phyloP scores from a whole-genome alignment of 306 rosid species.

The Cucumis hystrix region DNA sequence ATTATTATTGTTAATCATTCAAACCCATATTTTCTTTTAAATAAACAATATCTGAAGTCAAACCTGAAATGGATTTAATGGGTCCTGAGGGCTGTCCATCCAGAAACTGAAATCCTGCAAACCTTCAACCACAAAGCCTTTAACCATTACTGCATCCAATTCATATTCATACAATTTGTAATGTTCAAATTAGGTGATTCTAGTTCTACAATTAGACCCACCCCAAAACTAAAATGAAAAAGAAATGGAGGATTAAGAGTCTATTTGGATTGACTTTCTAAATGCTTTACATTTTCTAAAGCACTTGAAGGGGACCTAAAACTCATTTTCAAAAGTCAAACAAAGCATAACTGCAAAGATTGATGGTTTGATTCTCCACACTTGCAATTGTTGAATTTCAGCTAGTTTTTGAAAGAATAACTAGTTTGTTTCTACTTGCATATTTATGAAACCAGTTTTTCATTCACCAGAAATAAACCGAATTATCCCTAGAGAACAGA shows the following conservation, averaged over 20 bases:
- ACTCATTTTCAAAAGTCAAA: background rate
- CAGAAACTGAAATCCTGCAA: slow-evolving; percentile 62
- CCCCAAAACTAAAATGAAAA: background rate
- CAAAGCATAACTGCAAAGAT: background rate
- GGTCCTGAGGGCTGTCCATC: slow-evolving; percentile 32
- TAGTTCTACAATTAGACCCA: background rate
- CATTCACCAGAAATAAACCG: too few relatives aligned
- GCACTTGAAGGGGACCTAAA: too few relatives aligned
- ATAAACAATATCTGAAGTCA: background rate
- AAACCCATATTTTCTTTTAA: background rate
- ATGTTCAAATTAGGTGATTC: background rate
- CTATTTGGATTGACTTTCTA: too few relatives aligned
- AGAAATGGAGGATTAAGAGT: too few relatives aligned
- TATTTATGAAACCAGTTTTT: background rate
- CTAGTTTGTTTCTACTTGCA: background rate
- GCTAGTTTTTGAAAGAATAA: background rate
- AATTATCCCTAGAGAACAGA: too few relatives aligned
- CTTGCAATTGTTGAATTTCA: background rate
- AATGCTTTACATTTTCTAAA: too few relatives aligned
- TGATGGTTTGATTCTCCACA: background rate
- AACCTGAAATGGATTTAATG: slow-evolving; percentile 42
- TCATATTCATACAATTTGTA: background rate
- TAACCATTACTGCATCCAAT: background rate
- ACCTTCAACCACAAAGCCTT: slow-evolving; percentile 36
- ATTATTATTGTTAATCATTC: background rate